These are phyloP conservation scores for Podila verticillata DNA, from an alignment of 192 early-diverging fungal genomes.

Conservation along the genomic window DNA sequence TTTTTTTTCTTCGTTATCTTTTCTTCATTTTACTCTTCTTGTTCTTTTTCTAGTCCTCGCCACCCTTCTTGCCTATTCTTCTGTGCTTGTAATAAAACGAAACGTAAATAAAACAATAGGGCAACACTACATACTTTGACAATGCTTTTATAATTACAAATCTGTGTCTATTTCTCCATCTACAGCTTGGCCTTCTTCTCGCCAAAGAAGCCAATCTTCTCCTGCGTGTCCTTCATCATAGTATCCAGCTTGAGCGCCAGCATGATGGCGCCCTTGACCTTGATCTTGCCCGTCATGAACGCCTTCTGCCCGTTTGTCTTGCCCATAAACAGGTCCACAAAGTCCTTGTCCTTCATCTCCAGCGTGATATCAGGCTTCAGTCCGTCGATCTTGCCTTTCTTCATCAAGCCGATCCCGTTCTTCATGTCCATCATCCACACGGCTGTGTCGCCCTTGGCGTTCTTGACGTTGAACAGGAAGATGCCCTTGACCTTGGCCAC, in stretches of 20 bases:
- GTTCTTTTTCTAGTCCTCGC: too few relatives aligned
- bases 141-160: too few relatives aligned
- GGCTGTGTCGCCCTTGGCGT: slow-evolving; percentile 71
- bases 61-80: too few relatives aligned
- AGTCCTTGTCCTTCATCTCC: slow-evolving; percentile 80
- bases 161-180: too few relatives aligned
- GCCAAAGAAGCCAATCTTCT: slow-evolving; percentile 52
- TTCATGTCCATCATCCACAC: slow-evolving; percentile 92
- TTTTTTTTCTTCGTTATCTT: background rate
- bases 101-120: too few relatives aligned
- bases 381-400: slow-evolving; percentile 69
- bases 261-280: slow-evolving; percentile 82
- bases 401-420: slow-evolving; percentile 69
- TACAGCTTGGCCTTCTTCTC: slow-evolving; percentile 68
- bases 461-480: slow-evolving; percentile 89
- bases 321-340: slow-evolving; percentile 85
- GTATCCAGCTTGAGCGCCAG: slow-evolving; percentile 77
- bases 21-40: slow-evolving; percentile 1
- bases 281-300: slow-evolving; percentile 92
- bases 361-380: slow-evolving; percentile 80
- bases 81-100: too few relatives aligned
- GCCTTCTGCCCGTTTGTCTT: slow-evolving; percentile 92
- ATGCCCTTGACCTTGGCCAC: slow-evolving; percentile 73
- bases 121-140: too few relatives aligned
- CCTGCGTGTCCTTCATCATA: slow-evolving; percentile 70